Percentiles rank a stretch among this genome's conserved stretches.
Conservation (phyloP, 805 yeast species). For the Zygoascus ofunaensis region DNA sequence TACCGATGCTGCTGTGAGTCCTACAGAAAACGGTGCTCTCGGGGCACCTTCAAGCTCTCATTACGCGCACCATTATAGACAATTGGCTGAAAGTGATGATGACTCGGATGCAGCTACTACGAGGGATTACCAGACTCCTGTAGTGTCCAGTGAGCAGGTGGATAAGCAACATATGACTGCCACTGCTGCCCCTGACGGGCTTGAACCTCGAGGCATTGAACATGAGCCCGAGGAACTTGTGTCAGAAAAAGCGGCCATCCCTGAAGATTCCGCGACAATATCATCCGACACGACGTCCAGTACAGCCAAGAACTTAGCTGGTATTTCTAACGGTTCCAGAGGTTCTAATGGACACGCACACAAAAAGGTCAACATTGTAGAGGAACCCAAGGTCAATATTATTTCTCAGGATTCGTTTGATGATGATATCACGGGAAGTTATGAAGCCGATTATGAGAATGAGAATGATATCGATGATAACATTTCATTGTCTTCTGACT, state of each 20-base stretch:
- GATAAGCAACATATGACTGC: too few relatives aligned
- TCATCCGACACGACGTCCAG: too few relatives aligned
- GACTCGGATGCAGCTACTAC: background rate
- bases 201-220: too few relatives aligned
- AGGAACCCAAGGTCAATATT: background rate
- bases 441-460: background rate
- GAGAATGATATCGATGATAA: conserved; percentile 13
- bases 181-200: too few relatives aligned
- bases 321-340: too few relatives aligned
- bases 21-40: background rate
- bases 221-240: too few relatives aligned
- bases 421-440: too few relatives aligned
- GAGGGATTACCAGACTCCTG: background rate
- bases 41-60: background rate
- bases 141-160: background rate
- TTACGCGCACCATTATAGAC: conserved; percentile 1
- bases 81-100: conserved; percentile 2
- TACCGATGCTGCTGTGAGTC: too few relatives aligned
- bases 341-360: background rate
- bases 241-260: background rate
- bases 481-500: conserved; percentile 18
- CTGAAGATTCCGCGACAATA: background rate
- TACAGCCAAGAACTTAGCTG: too few relatives aligned
- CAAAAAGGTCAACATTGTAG: background rate
- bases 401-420: background rate